Evolutionary conservation across 306 rosid genomes (phyloP), one percentile per base, ranked within the genome.

Genomic region (Trifolium subterraneum): DNA sequence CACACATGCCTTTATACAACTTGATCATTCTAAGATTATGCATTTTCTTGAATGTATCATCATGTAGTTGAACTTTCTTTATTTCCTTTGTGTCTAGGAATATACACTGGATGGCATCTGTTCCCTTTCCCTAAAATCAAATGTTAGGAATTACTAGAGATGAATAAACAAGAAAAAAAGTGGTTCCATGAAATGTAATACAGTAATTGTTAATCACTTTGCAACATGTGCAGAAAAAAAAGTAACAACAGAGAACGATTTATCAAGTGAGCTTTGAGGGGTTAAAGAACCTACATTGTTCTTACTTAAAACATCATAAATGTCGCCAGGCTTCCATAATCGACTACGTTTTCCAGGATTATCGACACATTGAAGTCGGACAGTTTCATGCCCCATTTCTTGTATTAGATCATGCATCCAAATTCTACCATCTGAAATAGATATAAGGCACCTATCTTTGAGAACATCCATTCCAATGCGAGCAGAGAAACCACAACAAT

Each of bases 351-450:
- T 68, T 33, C 77, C 83, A 22, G 73, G 67, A 10, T 82, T 42
- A 2, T 4, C 10, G 27, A 18, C 11, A 3, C 73, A 62, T 45
- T 85, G 36, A 22, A 7, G 27, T 0, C 35, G 76, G 63, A 85
- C 80, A 47, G 82, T 79, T 18, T 41, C 75, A 33, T 36, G 47
- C 3, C 81, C 86, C 78, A 76, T 63, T 51, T 70, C 16, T 6
- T 70, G 73, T 58, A 85, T 59, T 14, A 58, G 52, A 50, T 79
- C 84, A 35, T 82, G 89, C 86, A 82, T 78, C 73, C 48, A 56
- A 9, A 78, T 29, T 31, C 14, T 18, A 55, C 48, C 39, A 0
- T 44, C 8, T 4, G 8, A 44, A 59, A 38, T 10, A 15, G 78
- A 55, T 65, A n/a, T n/a, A n/a, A n/a, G n/a, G n/a, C n/a, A n/a